Conservation (phyloP, 108 stramenopile species). For the Nannochloropsis oceanica region DNA sequence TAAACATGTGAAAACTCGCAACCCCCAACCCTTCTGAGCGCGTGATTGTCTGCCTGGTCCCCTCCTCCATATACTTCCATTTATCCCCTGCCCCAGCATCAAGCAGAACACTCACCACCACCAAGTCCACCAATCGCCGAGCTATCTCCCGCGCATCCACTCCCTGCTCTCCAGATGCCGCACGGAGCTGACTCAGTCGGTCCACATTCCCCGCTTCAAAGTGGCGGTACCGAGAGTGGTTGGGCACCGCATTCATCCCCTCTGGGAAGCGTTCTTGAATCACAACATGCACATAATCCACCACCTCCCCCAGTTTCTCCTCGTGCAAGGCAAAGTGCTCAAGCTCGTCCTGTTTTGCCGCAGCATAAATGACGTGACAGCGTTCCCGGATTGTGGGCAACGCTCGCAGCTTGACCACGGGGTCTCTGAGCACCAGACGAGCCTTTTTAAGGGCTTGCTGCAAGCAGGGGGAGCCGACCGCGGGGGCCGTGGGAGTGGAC, state of each 20-base stretch:
- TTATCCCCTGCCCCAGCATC: not conserved
- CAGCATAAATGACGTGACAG: constrained; percentile 5
- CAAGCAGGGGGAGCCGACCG: not conserved
- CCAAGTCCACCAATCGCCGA: constrained; percentile 24
- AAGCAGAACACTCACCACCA: constrained; percentile 15
- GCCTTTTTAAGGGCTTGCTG: not conserved
- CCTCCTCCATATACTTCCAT: constrained; percentile 22
- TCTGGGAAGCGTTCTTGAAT: constrained; percentile 23
- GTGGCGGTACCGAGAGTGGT: constrained; percentile 28
- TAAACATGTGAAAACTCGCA: constrained; percentile 34
- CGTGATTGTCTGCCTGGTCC: not conserved
- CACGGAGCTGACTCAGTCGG: constrained; percentile 1
- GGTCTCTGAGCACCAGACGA: not conserved
- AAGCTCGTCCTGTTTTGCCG: constrained; percentile 18
- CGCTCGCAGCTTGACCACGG: constrained; percentile 18
- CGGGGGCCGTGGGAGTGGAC: not conserved
- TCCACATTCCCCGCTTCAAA: constrained; percentile 26
- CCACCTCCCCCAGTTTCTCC: constrained; percentile 16
- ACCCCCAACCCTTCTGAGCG: constrained; percentile 33
- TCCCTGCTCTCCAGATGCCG: not conserved
- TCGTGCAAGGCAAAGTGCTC: constrained; percentile 16
- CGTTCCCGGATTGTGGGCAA: constrained; percentile 9
- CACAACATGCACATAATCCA: constrained; percentile 6
- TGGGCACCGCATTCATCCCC: constrained; percentile 18
- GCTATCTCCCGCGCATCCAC: not conserved